Conservation (phyloP, 768 basidiomycete species). For the Collybia nuda region DNA sequence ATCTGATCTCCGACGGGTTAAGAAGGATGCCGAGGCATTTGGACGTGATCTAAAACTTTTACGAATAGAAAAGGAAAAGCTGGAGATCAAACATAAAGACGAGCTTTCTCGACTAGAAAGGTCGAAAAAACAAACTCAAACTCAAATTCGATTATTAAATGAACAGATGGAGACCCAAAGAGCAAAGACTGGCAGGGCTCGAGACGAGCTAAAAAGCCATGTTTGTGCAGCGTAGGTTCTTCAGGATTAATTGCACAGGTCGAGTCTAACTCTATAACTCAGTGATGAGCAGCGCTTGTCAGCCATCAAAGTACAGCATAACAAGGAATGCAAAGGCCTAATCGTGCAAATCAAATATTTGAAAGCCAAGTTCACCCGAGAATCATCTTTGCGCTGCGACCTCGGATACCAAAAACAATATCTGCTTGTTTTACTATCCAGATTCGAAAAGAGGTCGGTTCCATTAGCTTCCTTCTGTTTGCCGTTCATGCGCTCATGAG, state of each 20-base stretch:
- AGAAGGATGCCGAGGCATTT: slow-evolving; percentile 73
- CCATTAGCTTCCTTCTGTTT: background rate
- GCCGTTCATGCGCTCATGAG: background rate
- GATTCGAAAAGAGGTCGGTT: slow-evolving; percentile 69
- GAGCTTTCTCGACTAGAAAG: slow-evolving; percentile 59
- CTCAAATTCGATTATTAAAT: slow-evolving; percentile 62
- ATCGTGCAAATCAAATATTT: slow-evolving; percentile 90
- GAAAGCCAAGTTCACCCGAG: slow-evolving; percentile 88
- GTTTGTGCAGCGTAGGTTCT: slow-evolving; percentile 57
- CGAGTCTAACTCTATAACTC: slow-evolving; percentile 5
- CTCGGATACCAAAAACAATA: slow-evolving; percentile 89
- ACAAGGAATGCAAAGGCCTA: slow-evolving; percentile 86
- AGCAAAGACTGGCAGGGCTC: slow-evolving; percentile 43
- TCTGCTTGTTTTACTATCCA: slow-evolving; percentile 68
- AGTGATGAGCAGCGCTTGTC: slow-evolving; percentile 58
- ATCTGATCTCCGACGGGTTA: slow-evolving; percentile 72
- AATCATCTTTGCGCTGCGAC: slow-evolving; percentile 74
- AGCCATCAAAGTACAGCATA: slow-evolving; percentile 64
- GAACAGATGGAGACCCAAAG: slow-evolving; percentile 64
- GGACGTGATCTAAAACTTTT: slow-evolving; percentile 74
- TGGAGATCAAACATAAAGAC: slow-evolving; percentile 53
- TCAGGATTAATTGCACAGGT: background rate
- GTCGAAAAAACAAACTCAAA: slow-evolving; percentile 63
- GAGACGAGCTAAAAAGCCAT: slow-evolving; percentile 52
- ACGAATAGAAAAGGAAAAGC: slow-evolving; percentile 63